Evolutionary conservation across 2,329 filamentous ascomycete genomes (phyloP), one percentile per base, ranked within the genome.

Genomic region (Setomelanomma holmii): DNA sequence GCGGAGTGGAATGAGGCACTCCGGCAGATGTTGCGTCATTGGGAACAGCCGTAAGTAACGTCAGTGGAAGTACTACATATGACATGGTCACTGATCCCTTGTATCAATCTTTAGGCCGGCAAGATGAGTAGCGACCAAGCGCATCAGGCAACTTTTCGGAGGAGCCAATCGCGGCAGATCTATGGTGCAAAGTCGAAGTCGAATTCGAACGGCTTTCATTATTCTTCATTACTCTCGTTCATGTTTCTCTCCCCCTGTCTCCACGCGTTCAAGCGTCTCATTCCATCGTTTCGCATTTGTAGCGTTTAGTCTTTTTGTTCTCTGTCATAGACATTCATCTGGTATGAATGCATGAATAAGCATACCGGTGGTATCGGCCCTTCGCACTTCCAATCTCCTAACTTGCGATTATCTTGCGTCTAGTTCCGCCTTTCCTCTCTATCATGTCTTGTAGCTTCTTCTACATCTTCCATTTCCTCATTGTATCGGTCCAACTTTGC

Each of bases 1-100:
- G 78, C 78, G 20, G 88, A 91, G 71, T 91, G 89, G 89, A 84
- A 78, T 23, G 77, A 78, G 58, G 89, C 87, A 1, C 75, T 91
- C 21, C 76, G 81, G 30, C 84, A 83, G 49, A 86, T 91, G 85
- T 75, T 91, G 54, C 76, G 84, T 49, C 87, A 91, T 67, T 91
- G 89, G 89, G 76, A 83, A 8, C 74, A 75, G 1, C 76, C 85
- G 4, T n/a, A n/a, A n/a, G n/a, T n/a, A n/a, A n/a, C n/a, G n/a
- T n/a, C n/a, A n/a, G n/a, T n/a, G n/a, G n/a, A n/a, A n/a, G n/a
- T n/a, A n/a, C n/a, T n/a, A n/a, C n/a, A n/a, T n/a, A n/a, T n/a
- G n/a, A n/a, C n/a, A n/a, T n/a, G n/a, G n/a, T n/a, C n/a, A n/a
- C n/a, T n/a, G n/a, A n/a, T n/a, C n/a, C n/a, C n/a, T n/a, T n/a